Percentiles rank a stretch among this genome's conserved stretches.
Evolutionary conservation across 306 rosid genomes (phyloP).

Genomic region (Delonix regia): DNA sequence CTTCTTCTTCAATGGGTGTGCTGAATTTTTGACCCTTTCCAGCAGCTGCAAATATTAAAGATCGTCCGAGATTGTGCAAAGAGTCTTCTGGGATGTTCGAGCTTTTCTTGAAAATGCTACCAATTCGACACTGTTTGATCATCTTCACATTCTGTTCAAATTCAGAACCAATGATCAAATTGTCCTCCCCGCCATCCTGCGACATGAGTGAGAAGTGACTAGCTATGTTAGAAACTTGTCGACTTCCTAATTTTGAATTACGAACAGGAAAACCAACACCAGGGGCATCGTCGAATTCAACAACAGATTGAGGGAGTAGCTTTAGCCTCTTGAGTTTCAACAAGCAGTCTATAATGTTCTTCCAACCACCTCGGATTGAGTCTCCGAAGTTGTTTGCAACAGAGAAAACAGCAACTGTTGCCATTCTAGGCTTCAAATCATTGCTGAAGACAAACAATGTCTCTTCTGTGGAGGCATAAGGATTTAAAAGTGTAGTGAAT

Average conservation of each 20-base stretch:
- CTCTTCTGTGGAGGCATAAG: constrained; percentile 92
- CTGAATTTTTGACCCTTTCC: constrained; percentile 95
- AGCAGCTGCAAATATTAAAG: constrained; percentile 81
- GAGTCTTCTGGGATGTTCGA: constrained; percentile 70
- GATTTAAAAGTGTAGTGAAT: constrained; percentile 85
- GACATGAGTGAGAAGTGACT: constrained; percentile 61
- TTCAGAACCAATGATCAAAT: constrained; percentile 68
- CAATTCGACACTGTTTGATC: constrained; percentile 77
- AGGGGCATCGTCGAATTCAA: constrained; percentile 67
- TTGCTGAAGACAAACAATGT: constrained; percentile 79
- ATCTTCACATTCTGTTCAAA: constrained; percentile 83
- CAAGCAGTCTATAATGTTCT: constrained; percentile 85
- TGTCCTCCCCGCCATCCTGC: constrained; percentile 63
- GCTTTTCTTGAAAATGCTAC: constrained; percentile 63
- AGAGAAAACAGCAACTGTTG: constrained; percentile 85
- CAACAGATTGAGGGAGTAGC: constrained; percentile 68
- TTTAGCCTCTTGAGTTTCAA: constrained; percentile 84
- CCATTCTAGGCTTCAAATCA: constrained; percentile 83
- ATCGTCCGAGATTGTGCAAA: constrained; percentile 72
- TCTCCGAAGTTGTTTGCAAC: constrained; percentile 71
- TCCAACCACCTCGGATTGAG: constrained; percentile 89
- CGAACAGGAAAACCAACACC: constrained; percentile 49
- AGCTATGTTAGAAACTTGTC: constrained; percentile 50
- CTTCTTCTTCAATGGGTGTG: constrained; percentile 92
- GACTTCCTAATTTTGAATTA: constrained; percentile 49